Conservation (phyloP, 2,329 filamentous ascomycete species). For the Cordyceps javanica region DNA sequence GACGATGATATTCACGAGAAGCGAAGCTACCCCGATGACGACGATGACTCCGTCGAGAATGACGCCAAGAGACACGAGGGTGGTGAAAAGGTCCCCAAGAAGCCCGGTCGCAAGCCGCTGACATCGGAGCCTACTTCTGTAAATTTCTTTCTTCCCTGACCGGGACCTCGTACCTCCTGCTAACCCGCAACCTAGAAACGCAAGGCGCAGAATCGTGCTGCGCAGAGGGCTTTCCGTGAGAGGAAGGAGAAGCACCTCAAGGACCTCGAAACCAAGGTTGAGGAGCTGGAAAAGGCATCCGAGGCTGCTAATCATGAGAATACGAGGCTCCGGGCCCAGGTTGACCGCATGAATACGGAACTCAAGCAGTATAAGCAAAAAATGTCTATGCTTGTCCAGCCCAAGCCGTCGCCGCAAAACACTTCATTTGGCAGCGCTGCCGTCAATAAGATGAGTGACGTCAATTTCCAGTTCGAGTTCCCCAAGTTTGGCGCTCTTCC, state of each 20-base stretch:
- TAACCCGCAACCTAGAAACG: slow-evolving; percentile 58
- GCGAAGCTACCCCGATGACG: slow-evolving; percentile 65
- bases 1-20: slow-evolving; percentile 57
- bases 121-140: slow-evolving; percentile 95
- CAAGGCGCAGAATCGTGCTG: slow-evolving; percentile 92
- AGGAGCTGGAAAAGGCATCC: slow-evolving; percentile 74
- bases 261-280: slow-evolving; percentile 73
- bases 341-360: slow-evolving; percentile 80
- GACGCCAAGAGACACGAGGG: slow-evolving; percentile 69
- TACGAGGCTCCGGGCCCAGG: slow-evolving; percentile 71
- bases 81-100: slow-evolving; percentile 84
- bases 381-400: slow-evolving; percentile 52
- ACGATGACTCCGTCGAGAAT: slow-evolving; percentile 39
- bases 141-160: slow-evolving; percentile 36
- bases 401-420: slow-evolving; percentile 33
- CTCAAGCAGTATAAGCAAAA: slow-evolving; percentile 87
- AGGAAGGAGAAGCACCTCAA: slow-evolving; percentile 90
- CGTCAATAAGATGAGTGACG: slow-evolving; percentile 58
- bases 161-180: neutral
- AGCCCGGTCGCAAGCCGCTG: slow-evolving; percentile 90
- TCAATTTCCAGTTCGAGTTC: slow-evolving; percentile 93
- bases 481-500: slow-evolving; percentile 81
- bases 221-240: slow-evolving; percentile 88
- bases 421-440: slow-evolving; percentile 38
- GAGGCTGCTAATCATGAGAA: slow-evolving; percentile 83